Evolutionary conservation across 202 grass and related monocot species (phyloP).

Genomic region (Dendrocalamus latiflorus): DNA sequence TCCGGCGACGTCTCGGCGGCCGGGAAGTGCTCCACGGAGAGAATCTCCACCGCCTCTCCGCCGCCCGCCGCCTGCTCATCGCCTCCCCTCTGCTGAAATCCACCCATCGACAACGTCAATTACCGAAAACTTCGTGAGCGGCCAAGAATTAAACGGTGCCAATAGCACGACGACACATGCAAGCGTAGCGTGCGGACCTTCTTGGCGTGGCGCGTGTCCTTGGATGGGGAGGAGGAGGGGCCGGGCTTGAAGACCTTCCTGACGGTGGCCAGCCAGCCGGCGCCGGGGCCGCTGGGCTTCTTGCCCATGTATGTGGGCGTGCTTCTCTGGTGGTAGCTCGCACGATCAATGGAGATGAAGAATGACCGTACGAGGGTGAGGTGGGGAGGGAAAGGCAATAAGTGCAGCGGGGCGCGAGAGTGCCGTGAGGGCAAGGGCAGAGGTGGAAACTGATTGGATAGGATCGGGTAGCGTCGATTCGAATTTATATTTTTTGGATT

Average conservation of each 20-base stretch:
- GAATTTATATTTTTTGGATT: too few species aligned
- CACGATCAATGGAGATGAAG: neutral
- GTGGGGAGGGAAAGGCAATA: conserved; percentile 16
- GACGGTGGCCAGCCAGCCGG: conserved; percentile 64
- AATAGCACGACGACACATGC: neutral
- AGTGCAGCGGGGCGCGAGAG: conserved; percentile 13
- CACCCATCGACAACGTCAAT: neutral
- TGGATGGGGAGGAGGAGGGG: conserved; percentile 29
- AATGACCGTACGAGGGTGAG: neutral
- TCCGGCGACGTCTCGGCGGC: conserved; percentile 68
- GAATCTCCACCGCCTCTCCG: conserved; percentile 41
- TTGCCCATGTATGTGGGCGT: conserved; percentile 1
- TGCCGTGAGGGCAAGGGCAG: neutral
- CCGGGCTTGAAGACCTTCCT: conserved; percentile 76
- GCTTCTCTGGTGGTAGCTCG: neutral
- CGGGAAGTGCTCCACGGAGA: conserved; percentile 77
- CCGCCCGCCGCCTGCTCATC: conserved; percentile 9
- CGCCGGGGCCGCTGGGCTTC: conserved; percentile 29
- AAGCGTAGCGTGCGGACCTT: neutral
- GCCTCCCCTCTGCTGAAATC: conserved; percentile 6
- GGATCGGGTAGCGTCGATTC: too few species aligned
- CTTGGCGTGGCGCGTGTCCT: conserved; percentile 33
- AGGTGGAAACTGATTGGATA: too few species aligned
- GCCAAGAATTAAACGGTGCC: neutral
- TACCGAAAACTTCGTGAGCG: neutral